phyloP scores from a whole-genome alignment of 139 green algal species.

The Nannochloris sp. region DNA sequence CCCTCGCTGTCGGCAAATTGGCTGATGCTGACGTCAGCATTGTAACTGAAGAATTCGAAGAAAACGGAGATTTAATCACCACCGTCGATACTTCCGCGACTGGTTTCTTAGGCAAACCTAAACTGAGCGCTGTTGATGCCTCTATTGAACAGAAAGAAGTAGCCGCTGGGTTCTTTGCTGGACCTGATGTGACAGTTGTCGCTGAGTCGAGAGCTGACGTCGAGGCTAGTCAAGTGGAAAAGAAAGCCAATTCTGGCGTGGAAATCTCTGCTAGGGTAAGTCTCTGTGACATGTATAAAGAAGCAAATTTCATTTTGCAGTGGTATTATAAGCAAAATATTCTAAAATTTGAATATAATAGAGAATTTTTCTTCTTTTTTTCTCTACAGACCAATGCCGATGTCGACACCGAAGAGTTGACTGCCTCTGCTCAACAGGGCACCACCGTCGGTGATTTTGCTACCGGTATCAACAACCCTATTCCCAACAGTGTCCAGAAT shows the following conservation, averaged over 20 bases:
- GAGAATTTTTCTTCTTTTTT: not conserved
- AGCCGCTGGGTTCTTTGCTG: not conserved
- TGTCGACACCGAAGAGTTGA: not conserved
- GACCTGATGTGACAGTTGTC: not conserved
- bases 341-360: not conserved
- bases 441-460: not conserved
- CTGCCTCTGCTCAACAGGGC: not conserved
- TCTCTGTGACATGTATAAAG: not conserved
- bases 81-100: not conserved
- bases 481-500: not conserved
- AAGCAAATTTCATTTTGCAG: not conserved
- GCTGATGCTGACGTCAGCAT: not conserved
- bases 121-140: not conserved
- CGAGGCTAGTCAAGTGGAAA: not conserved
- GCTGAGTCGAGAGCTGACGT: not conserved
- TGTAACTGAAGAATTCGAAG: not conserved
- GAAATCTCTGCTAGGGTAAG: too few relatives aligned
- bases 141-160: not conserved
- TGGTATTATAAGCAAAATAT: not conserved
- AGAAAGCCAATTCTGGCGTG: too few relatives aligned
- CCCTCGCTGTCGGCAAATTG: not conserved
- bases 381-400: not conserved
- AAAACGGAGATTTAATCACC: not conserved
- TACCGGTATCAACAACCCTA: not conserved
- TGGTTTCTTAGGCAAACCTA: not conserved